Evolutionary conservation across 345 rosid genomes (phyloP), one percentile per base, ranked within the genome.

Genomic region (Salix brachista): DNA sequence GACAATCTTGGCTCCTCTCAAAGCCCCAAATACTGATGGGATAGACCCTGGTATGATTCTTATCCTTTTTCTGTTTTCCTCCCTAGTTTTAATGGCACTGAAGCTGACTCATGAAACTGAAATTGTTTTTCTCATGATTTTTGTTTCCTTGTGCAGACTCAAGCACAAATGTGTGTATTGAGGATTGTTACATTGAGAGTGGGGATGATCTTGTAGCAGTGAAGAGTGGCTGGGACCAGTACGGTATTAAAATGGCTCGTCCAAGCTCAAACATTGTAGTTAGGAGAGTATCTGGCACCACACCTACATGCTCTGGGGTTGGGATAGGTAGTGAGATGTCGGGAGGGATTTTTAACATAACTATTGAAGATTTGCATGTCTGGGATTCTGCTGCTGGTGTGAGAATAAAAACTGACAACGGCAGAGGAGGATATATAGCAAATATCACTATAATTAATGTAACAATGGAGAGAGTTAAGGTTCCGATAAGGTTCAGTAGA

Each of bases 261-360:
- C 97, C 99, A 9, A 96, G 99, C 82, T 90, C 92, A 19, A 90
- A 93, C 83, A 91, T 96, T 65, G 65, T 83, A 39, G 80, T 96
- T 68, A 79, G 91, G 84, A 86, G 96, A 83, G 79, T 96, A 73
- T 91, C 97, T 0, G 99, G 99, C 71, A 96, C 98, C 37, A 93
- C 99, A 14, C 93, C 95, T 3, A 93, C 97, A 68, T 93, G 99
- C 52, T 96, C 99, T 13, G 99, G 99, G 30, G 79, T 96, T 65
- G 99, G 99, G 58, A 90, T 96, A 12, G 99, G 99, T 39, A 96
- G 98, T 36, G 98, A 96, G 85, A 96, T 96, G 98, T 96, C 99
- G 17, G 98, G 99, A 75, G 99, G 99, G 52, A 85, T 92, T 44
- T 89, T 77, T 62, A 91, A 96, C 69, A 75, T 94, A 68, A 92